Conservation (phyloP, 2,329 filamentous ascomycete species). For the Scolecobasidium constrictum region DNA sequence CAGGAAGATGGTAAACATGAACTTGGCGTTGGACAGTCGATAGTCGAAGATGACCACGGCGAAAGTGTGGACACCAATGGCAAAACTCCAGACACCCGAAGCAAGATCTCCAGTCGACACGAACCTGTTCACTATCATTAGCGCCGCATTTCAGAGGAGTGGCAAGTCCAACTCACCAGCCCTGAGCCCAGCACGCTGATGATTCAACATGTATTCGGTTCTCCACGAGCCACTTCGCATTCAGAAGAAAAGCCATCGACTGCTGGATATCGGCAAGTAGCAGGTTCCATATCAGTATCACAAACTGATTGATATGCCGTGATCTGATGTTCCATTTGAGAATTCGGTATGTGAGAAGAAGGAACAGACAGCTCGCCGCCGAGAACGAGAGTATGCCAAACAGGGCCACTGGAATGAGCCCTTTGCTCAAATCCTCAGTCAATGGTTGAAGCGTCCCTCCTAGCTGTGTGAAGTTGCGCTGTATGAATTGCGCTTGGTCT, state of each 20-base stretch:
- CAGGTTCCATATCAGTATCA: conserved; percentile 59
- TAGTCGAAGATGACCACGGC: conserved; percentile 48
- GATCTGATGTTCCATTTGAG: conserved; percentile 26
- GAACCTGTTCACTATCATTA: conserved; percentile 26
- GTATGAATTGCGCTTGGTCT: neutral
- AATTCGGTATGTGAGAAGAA: conserved; percentile 36
- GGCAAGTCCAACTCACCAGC: conserved; percentile 30
- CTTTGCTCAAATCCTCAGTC: conserved; percentile 23
- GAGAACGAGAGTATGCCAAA: conserved; percentile 37
- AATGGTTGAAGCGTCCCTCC: conserved; percentile 22
- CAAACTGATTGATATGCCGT: conserved; percentile 40
- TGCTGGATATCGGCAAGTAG: conserved; percentile 59
- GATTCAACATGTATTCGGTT: conserved; percentile 45
- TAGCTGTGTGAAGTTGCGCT: neutral
- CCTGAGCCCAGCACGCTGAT: conserved; percentile 50
- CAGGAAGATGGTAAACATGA: conserved; percentile 37
- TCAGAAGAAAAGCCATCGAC: conserved; percentile 52
- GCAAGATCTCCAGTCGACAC: conserved; percentile 56
- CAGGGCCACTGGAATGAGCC: conserved; percentile 34
- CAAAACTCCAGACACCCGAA: conserved; percentile 55
- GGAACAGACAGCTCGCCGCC: conserved; percentile 31
- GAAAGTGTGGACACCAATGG: conserved; percentile 57
- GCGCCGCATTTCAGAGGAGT: neutral
- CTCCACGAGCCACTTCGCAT: conserved; percentile 45
- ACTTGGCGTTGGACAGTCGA: conserved; percentile 37